Base-by-base conservation (phyloP, 2,329 filamentous ascomycete genomes). In the Neofusicoccum laricinum region DNA sequence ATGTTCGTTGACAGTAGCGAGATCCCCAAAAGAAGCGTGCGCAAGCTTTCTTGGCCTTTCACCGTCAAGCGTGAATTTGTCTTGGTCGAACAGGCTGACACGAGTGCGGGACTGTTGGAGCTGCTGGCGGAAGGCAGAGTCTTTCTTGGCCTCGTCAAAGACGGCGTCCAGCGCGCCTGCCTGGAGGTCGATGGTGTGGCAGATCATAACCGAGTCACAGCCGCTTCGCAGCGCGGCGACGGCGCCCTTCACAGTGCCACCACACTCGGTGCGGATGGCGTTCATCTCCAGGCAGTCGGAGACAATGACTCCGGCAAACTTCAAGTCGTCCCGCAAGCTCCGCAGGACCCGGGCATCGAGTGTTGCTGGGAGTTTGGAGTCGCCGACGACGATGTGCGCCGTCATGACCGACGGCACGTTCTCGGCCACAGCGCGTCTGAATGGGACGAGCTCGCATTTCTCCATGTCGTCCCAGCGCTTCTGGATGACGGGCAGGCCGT, bases 201-300 rank as follows among this genome's bases (percentile, higher is more conserved):
- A 64, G 14, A 64, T 64, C 62, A 64, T 64, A 32, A 64, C 62
- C n/a, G 40, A 40, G 21, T 64, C 50, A n/a, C 62, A 64, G 19
- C 62, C 62, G 12, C 38, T 41, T 21, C 17, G 38, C 14, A 64
- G 34, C 1, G 62, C 62, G 17, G 62, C 50, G 15, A 64, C 50
- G 19, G 62, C 51, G 30, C 62, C 62, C 19, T 58, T 41, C 2
- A 58, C 50, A 3, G 62, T 64, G 8, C 62, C 62, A 2, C 62
- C 62, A 19, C 62, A 64, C 38, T 64, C 62, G 7, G 62, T 64
- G 2, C 62, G 50, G n/a, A 64, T 64, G 21, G 62, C 62, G 2
- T 64, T 64, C 62, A 64, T 64, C 21, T 64, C 62, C 14, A 64
- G 43, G 21, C 62, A 64, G 21, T 64, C 62, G 0, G 62, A 64